Conservation (phyloP, 2,329 filamentous ascomycete species). For the Neurospora sp. region DNA sequence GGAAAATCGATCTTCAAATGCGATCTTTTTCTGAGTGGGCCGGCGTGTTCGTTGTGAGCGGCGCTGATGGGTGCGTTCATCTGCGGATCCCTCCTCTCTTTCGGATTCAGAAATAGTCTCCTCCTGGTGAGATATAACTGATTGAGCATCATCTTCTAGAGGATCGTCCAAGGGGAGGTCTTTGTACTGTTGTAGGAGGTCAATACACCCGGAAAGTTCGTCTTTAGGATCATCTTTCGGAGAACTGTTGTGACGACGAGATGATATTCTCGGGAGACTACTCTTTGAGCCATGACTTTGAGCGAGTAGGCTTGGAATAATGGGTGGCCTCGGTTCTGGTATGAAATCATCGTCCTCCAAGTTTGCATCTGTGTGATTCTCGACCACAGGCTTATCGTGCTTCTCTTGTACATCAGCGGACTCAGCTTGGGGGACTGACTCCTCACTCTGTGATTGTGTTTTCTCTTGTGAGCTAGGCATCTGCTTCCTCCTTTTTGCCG, state of each 20-base stretch:
- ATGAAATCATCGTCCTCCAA: not conserved
- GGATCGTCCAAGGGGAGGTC: slow-evolving; percentile 47
- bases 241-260: not conserved
- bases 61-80: slow-evolving; percentile 20
- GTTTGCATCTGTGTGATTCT: not conserved
- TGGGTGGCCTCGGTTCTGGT: not conserved
- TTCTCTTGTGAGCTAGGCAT: slow-evolving; percentile 27
- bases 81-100: slow-evolving; percentile 14
- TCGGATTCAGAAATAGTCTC: slow-evolving; percentile 14
- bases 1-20: slow-evolving; percentile 40
- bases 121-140: slow-evolving; percentile 11
- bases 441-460: slow-evolving; percentile 17
- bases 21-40: slow-evolving; percentile 14
- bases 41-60: slow-evolving; percentile 14
- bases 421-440: slow-evolving; percentile 6
- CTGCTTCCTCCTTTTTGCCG: slow-evolving; percentile 26
- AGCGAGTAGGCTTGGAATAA: not conserved
- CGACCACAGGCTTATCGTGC: not conserved
- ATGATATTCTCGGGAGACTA: slow-evolving; percentile 2
- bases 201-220: slow-evolving; percentile 54
- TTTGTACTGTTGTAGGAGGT: slow-evolving; percentile 48
- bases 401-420: not conserved
- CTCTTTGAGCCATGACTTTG: not conserved
- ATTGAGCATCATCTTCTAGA: slow-evolving; percentile 30
- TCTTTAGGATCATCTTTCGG: slow-evolving; percentile 27